A percentile compares a stretch with the other conserved stretches of the same genome.
These are phyloP conservation scores for Taiozyma sp. DNA, from an alignment of 1,139 yeast genomes.

Conservation along the genomic window DNA sequence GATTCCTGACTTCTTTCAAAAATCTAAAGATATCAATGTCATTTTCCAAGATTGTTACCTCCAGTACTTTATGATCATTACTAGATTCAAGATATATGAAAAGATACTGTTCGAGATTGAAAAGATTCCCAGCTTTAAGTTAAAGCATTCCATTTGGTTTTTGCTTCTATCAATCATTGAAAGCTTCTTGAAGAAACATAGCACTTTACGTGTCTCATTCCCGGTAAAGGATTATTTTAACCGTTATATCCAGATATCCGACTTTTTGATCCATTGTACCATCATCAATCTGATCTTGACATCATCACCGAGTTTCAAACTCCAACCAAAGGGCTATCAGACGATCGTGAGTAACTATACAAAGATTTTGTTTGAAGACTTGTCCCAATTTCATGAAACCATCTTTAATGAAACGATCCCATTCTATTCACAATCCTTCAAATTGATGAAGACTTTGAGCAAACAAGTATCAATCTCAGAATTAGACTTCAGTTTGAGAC, in stretches of 20 bases:
- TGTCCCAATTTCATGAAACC: conserved; percentile 6
- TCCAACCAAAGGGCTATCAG: conserved; percentile 11
- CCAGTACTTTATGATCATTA: conserved; percentile 10
- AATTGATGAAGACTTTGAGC: not conserved
- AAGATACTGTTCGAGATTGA: conserved; percentile 9
- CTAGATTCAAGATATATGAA: conserved; percentile 14
- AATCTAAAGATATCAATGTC: conserved; percentile 11
- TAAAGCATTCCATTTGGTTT: conserved; percentile 15
- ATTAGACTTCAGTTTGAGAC: not conserved
- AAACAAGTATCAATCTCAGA: not conserved
- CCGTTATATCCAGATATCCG: conserved; percentile 12
- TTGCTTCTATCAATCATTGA: conserved; percentile 17
- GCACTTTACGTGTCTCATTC: conserved; percentile 12
- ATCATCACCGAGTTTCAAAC: conserved; percentile 8
- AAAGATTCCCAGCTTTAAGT: not conserved
- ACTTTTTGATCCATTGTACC: conserved; percentile 10
- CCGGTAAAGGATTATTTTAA: conserved; percentile 11
- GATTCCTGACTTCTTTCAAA: conserved; percentile 10
- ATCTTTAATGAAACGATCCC: conserved; percentile 15
- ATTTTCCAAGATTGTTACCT: conserved; percentile 17
- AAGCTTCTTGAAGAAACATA: conserved; percentile 16
- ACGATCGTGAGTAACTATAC: conserved; percentile 9
- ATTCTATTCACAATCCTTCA: conserved; percentile 5
- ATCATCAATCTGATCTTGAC: conserved; percentile 9
- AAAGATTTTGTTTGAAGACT: conserved; percentile 8